Evolutionary conservation across 1,284 basidiomycete genomes (phyloP), one percentile per base, ranked within the genome.

Genomic region (Phaffia rhodozyma): DNA sequence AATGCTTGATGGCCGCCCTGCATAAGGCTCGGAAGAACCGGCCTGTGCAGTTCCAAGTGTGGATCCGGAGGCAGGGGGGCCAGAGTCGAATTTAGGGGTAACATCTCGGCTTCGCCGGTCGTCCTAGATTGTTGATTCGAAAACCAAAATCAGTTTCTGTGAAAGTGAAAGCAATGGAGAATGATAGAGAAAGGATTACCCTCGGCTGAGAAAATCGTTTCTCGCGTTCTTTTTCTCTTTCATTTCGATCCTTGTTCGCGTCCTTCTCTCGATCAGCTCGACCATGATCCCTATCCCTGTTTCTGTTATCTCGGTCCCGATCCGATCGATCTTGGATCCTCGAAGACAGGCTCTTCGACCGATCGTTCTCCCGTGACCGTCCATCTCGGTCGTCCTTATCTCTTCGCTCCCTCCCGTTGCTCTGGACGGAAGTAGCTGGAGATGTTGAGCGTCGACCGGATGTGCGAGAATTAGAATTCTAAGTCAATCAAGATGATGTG

Each of bases 271-370:
- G 57, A 11, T 49, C 47, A 27, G 47, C 20, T 25, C 57, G 57
- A 27, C 27, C 43, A 13, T 49, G 34, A 2, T 49, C 38, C 13
- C 57, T 16, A 23, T 58, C 57, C 27, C 57, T 21, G n/a, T 58
- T 49, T 25, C 30, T 57, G 25, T 34, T 25, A 47, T 57, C 55
- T 57, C 55, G 34, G 55, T 57, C 55, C 32, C 55, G 27, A 47
- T 57, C 30, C 21, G 32, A 13, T 21, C 55, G 55, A 23, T 27
- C 30, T 43, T 25, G 55, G 32, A 20, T 21, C 55, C 13, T 57
- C 32, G 54, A 55, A n/a, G 54, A 32, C 29, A 29, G 6, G 27
- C 27, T 55, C 29, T 34, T 55, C 5, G 21, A n/a, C n/a, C 29
- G 54, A 55, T 34, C 38, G n/a, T 29, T 29, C 9, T 55, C 29